Conservation (phyloP, 257 asterid genomes). For the Parsonsia alboflavescens region DNA sequence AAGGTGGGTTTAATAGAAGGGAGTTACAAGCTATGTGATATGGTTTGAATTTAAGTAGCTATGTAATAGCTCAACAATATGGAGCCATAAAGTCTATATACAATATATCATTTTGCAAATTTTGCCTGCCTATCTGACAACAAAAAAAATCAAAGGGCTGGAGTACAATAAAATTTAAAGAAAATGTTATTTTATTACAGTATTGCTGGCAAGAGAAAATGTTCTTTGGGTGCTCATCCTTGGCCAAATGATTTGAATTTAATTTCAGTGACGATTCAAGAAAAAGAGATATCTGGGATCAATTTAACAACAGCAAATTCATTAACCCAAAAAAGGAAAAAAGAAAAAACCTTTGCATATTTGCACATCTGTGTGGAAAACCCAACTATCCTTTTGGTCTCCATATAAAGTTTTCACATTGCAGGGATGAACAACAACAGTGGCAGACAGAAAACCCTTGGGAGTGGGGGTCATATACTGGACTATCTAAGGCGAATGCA, state of each 20-base stretch:
- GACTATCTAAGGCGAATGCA: slow-evolving; percentile 64
- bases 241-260: not conserved
- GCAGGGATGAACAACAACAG: slow-evolving; percentile 16
- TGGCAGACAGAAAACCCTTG: slow-evolving; percentile 39
- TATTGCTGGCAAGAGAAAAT: not conserved
- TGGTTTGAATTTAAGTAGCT: too few relatives aligned
- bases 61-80: too few relatives aligned
- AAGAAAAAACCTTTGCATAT: not conserved
- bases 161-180: not conserved
- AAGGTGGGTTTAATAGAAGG: too few relatives aligned
- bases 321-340: too few relatives aligned
- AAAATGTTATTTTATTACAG: too few relatives aligned
- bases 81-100: too few relatives aligned
- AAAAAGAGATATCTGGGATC: not conserved
- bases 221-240: not conserved
- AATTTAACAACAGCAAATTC: not conserved
- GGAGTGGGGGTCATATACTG: slow-evolving; percentile 47
- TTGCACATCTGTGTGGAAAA: not conserved
- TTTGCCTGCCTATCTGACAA: too few relatives aligned
- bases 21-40: too few relatives aligned
- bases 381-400: not conserved
- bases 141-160: not conserved
- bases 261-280: not conserved
- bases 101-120: too few relatives aligned
- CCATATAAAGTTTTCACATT: not conserved